Evolutionary conservation across 2,329 filamentous ascomycete genomes (phyloP), one percentile per base, ranked within the genome.

Genomic region (Ophiostoma pallidulum): DNA sequence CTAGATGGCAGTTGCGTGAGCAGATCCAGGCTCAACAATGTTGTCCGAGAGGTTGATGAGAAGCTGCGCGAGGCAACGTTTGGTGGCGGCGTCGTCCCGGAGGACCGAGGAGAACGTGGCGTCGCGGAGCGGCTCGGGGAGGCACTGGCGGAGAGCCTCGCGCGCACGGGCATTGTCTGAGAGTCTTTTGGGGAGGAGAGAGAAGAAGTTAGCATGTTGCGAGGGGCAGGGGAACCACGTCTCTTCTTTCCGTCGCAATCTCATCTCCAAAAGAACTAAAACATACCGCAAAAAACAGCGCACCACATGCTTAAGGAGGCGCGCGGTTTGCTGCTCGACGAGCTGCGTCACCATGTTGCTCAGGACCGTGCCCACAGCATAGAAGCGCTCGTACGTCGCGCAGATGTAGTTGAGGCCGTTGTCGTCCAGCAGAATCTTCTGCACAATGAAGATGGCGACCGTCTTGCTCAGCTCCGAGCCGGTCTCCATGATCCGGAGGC

Each of bases 291-390:
- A 76, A 66, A 98, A 98, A 69, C 92, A 98, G 57, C 92, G 77
- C 29, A 98, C 92, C 49, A 98, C 92, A 63, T 98, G 92, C 76
- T 98, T 98, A 20, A 98, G 78, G 40, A 98, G 74, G 45, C 92
- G 78, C 26, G 94, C 92, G 1, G 92, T 98, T 68, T 98, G 92
- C 62, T 95, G 91, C 66, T 98, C 92, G 33, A 97, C 92, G 32
- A 98, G 77, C 68, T 97, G 91, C 45, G 85, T 89, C 49, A 98
- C 92, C 92, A 98, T 98, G 63, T 97, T 98, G 70, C 88, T 95
- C 33, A 98, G 72, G 6, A 98, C 92, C 1, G 92, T 98, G 6
- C 92, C 92, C 5, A 98, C 92, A 8, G 92, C 92, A 58, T 97
- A 98, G 68, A 98, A 98, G 18, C 92, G 80, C 72, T 98, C 92